Conservation (phyloP, 345 rosid species). For the Citrus cavaleriei region DNA sequence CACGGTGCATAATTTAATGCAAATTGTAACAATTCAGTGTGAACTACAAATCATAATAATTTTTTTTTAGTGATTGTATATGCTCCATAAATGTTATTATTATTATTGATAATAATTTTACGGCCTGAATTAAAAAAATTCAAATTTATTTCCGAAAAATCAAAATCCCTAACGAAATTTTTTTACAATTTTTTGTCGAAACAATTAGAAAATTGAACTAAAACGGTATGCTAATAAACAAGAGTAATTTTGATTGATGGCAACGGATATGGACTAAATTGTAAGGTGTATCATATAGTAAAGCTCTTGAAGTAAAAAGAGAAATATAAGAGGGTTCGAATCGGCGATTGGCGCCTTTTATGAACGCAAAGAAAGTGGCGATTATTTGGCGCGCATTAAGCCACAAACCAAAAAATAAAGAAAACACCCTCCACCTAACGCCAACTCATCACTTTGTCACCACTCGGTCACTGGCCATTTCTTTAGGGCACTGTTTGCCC, state of each 20-base stretch:
- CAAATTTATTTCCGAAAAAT: too few species aligned
- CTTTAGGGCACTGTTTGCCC: background rate
- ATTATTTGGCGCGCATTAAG: conserved; percentile 28
- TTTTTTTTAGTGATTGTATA: too few species aligned
- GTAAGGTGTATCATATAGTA: background rate
- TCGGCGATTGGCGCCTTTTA: conserved; percentile 33
- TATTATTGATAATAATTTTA: too few species aligned
- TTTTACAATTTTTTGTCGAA: too few species aligned
- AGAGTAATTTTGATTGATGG: background rate
- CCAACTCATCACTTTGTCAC: background rate
- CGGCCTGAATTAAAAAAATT: too few species aligned
- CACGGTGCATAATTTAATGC: too few species aligned
- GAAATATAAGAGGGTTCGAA: conserved; percentile 14
- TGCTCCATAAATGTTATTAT: too few species aligned
- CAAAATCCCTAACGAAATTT: too few species aligned
- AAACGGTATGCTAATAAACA: too few species aligned
- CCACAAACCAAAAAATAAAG: background rate
- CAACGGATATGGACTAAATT: background rate
- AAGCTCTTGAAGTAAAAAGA: background rate
- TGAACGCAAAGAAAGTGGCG: conserved; percentile 17
- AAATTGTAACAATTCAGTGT: too few species aligned
- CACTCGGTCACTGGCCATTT: background rate
- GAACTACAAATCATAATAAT: too few species aligned
- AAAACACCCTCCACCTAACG: background rate
- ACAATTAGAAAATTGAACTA: too few species aligned